Conservation (phyloP, 768 basidiomycete species). For the Russula abietina region DNA sequence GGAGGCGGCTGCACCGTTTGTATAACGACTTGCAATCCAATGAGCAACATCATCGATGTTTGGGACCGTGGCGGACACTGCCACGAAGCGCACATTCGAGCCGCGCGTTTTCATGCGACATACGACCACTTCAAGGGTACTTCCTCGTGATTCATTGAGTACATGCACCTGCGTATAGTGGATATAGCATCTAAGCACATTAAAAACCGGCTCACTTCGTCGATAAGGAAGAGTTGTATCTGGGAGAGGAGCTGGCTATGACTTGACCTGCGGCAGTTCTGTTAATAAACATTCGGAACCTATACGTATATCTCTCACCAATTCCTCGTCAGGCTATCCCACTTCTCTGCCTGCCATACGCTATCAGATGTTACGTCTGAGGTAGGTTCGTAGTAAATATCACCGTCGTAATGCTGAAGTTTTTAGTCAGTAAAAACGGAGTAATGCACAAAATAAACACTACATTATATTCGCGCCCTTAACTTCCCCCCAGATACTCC, state of each 20-base stretch:
- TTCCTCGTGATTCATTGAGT: constrained; percentile 83
- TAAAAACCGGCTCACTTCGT: constrained; percentile 52
- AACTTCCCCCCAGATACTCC: constrained; percentile 65
- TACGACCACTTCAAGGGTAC: constrained; percentile 90
- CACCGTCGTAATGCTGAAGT: constrained; percentile 69
- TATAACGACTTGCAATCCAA: constrained; percentile 64
- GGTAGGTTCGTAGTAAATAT: constrained; percentile 9
- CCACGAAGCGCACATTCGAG: constrained; percentile 67
- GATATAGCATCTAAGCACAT: background rate
- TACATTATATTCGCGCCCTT: constrained; percentile 77
- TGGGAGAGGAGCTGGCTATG: constrained; percentile 63
- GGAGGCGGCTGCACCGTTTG: constrained; percentile 47
- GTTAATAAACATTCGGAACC: constrained; percentile 3
- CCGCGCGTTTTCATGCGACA: constrained; percentile 85
- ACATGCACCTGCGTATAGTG: constrained; percentile 67
- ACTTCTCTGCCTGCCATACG: constrained; percentile 78
- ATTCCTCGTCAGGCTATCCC: constrained; percentile 88
- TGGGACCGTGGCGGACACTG: constrained; percentile 91
- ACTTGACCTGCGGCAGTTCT: constrained; percentile 42
- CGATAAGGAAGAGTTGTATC: constrained; percentile 80
- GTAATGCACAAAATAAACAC: constrained; percentile 25
- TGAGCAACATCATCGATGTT: constrained; percentile 85
- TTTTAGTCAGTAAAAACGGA: background rate
- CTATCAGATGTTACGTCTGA: constrained; percentile 3
- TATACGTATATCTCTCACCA: constrained; percentile 44